Percentiles rank a stretch among this genome's conserved stretches.
These are phyloP conservation scores for Pseudogymnoascus sp. DNA, from an alignment of 2,329 filamentous ascomycete genomes.

Conservation along the genomic window DNA sequence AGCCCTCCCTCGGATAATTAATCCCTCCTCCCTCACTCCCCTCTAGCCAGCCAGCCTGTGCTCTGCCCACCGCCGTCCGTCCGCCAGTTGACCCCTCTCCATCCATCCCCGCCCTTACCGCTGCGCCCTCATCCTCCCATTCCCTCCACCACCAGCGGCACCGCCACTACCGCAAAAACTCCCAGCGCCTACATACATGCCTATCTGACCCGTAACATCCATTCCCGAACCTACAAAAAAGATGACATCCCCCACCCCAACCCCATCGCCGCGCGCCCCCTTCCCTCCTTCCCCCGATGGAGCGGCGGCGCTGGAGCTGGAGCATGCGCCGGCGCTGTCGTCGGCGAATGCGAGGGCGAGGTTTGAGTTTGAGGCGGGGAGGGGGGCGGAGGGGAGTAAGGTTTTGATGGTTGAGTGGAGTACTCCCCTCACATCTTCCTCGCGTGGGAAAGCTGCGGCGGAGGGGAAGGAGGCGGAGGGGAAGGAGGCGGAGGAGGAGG, in stretches of 20 bases:
- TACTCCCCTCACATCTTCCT: conserved; percentile 18
- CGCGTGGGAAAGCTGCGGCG: no score
- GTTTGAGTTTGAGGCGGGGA: conserved; percentile 76
- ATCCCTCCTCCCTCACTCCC: background rate
- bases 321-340: conserved; percentile 36
- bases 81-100: background rate
- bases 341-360: conserved; percentile 60
- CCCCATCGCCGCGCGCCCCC: background rate
- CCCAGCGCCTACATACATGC: background rate
- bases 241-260: background rate
- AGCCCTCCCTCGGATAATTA: background rate
- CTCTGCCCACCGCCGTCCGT: background rate
- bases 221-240: background rate
- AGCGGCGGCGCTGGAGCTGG: background rate
- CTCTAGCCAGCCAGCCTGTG: background rate
- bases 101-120: background rate
- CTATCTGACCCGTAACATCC: background rate
- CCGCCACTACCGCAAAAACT: background rate
- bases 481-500: conserved; percentile 36
- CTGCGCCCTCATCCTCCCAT: background rate
- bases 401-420: conserved; percentile 89
- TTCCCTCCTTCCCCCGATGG: background rate
- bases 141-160: background rate
- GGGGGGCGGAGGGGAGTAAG: conserved; percentile 77
- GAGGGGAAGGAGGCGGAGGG: no score